phyloP scores from a whole-genome alignment of 2,329 filamentous ascomycete genomes.

The Nothomitra cinnamomea region DNA sequence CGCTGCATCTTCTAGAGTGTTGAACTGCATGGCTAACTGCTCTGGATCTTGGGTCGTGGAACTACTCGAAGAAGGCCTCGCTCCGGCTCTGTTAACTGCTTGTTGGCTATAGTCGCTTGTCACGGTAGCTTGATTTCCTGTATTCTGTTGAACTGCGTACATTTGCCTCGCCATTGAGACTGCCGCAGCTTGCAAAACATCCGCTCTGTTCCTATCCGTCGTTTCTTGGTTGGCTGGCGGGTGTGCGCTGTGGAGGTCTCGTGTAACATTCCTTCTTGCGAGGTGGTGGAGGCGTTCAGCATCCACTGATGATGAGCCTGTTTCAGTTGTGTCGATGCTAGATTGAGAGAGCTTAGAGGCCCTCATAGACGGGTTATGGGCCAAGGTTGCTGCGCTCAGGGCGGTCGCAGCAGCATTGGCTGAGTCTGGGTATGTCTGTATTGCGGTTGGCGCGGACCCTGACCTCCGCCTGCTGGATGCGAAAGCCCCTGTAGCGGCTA shows the following conservation, averaged over 20 bases:
- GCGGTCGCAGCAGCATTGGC: slow-evolving; percentile 48
- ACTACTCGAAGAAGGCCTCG: slow-evolving; percentile 14
- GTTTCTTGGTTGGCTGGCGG: slow-evolving; percentile 56
- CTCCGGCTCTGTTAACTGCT: slow-evolving; percentile 19
- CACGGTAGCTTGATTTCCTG: slow-evolving; percentile 28
- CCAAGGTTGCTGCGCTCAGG: slow-evolving; percentile 53
- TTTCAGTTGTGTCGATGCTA: slow-evolving; percentile 13
- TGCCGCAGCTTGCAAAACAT: slow-evolving; percentile 64
- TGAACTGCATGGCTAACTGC: slow-evolving; percentile 10
- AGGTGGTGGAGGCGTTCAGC: slow-evolving; percentile 46
- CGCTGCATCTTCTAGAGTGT: slow-evolving; percentile 66
- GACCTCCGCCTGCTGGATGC: slow-evolving; percentile 42
- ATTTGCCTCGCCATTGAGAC: slow-evolving; percentile 81
- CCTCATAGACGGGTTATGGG: slow-evolving; percentile 36
- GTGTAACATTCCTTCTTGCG: slow-evolving; percentile 48
- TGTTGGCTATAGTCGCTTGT: slow-evolving; percentile 20
- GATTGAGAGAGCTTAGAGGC: slow-evolving; percentile 14
- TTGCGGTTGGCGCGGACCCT: slow-evolving; percentile 37
- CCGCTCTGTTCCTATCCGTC: slow-evolving; percentile 55
- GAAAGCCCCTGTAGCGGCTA: slow-evolving; percentile 66
- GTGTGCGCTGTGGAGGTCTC: slow-evolving; percentile 61
- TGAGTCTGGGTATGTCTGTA: slow-evolving; percentile 33
- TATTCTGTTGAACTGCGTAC: slow-evolving; percentile 54
- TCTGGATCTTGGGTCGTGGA: slow-evolving; percentile 8
- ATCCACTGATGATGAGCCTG: slow-evolving; percentile 33